These are phyloP conservation scores for Bryopsis sp. DNA, from an alignment of 139 green algal genomes.

Conservation along the genomic window DNA sequence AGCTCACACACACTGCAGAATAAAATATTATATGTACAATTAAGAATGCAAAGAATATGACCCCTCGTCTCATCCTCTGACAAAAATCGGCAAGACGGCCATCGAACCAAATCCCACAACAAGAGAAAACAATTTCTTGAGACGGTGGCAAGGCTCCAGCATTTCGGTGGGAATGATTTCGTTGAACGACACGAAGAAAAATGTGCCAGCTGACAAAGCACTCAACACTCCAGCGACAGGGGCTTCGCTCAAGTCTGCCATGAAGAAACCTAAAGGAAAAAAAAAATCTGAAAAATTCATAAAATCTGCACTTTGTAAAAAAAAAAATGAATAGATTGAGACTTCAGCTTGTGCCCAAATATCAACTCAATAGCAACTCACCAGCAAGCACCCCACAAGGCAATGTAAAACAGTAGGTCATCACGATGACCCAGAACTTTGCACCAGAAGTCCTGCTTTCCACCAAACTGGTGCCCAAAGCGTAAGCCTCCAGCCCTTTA, in stretches of 20 bases:
- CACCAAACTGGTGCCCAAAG: conserved; percentile 58
- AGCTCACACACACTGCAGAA: too few species aligned
- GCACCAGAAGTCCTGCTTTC: conserved; percentile 35
- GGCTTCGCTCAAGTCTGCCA: too few species aligned
- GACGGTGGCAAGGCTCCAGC: conserved; percentile 25
- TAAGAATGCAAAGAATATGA: too few species aligned
- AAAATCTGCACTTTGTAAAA: too few species aligned
- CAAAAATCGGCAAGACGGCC: conserved; percentile 65
- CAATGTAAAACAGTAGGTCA: conserved; percentile 1
- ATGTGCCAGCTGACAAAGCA: conserved; percentile 64
- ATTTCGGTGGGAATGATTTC: conserved; percentile 72
- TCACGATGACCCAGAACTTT: background rate
- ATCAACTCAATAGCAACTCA: too few species aligned
- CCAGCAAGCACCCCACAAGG: background rate
- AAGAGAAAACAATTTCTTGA: conserved; percentile 48
- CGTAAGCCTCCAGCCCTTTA: conserved; percentile 72
- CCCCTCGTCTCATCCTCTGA: too few species aligned
- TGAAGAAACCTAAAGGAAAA: background rate
- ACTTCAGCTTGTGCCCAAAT: too few species aligned
- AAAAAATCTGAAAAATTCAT: conserved; percentile 10
- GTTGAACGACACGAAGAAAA: conserved; percentile 75
- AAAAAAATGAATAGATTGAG: too few species aligned
- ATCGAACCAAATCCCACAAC: conserved; percentile 57
- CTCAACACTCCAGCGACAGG: conserved; percentile 41
- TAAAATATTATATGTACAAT: too few species aligned